These are phyloP conservation scores for Phaffia rhodozyma DNA, from an alignment of 1,284 basidiomycete genomes.

Conservation along the genomic window DNA sequence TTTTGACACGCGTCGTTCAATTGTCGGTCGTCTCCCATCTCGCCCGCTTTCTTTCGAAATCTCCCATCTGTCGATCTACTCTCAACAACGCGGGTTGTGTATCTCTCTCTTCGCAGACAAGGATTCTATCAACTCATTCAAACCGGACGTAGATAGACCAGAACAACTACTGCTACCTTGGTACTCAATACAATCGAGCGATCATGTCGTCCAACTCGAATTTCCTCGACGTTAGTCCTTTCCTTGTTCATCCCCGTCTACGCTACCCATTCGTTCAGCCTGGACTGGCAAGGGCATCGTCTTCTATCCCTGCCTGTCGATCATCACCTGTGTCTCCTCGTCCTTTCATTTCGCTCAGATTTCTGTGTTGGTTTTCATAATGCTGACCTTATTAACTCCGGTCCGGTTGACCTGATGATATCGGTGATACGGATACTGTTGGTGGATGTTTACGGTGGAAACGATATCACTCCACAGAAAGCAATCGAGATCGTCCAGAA, in stretches of 20 bases:
- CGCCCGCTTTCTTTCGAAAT: no score
- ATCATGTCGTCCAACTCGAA: conserved; percentile 34
- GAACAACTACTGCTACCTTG: no score
- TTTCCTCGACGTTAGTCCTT: conserved; percentile 40
- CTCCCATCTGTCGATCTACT: no score
- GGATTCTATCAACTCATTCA: no score
- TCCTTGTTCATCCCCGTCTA: not conserved
- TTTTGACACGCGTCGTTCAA: no score
- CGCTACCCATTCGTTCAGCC: not conserved
- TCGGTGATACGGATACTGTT: not conserved
- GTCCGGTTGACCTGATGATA: not conserved
- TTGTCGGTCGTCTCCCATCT: no score
- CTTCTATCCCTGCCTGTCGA: not conserved
- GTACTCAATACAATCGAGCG: not conserved
- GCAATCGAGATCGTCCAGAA: conserved; percentile 90
- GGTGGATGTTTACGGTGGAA: not conserved
- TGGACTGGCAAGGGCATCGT: no score
- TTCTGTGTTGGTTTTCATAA: not conserved
- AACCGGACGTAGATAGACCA: no score
- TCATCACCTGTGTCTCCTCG: not conserved
- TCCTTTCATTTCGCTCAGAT: not conserved
- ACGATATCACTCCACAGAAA: conserved; percentile 44
- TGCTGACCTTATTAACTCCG: conserved; percentile 2
- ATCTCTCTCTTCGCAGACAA: no score
- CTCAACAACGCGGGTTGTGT: no score